phyloP scores from a whole-genome alignment of 371 early-diverging fungal species.

The Zychaea mexicana region DNA sequence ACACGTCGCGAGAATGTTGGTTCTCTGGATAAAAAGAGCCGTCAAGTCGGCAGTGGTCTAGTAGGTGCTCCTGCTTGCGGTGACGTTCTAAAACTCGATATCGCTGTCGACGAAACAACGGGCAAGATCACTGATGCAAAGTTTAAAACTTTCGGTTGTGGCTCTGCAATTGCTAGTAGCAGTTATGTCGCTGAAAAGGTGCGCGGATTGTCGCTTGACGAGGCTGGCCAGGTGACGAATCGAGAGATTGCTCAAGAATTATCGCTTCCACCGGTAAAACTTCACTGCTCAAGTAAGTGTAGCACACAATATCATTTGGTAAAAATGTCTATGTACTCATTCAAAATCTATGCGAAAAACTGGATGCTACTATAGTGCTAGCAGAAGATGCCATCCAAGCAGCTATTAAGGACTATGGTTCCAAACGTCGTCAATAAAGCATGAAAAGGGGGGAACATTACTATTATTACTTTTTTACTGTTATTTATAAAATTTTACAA shows the following conservation, averaged over 20 bases:
- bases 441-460: background rate
- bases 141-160: constrained; percentile 99
- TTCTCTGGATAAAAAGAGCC: constrained; percentile 81
- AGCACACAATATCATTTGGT: background rate
- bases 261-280: constrained; percentile 96
- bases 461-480: no score
- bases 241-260: constrained; percentile 97
- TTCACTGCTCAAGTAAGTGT: constrained; percentile 92
- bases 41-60: constrained; percentile 94
- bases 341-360: no score
- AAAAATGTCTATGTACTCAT: background rate
- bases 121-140: constrained; percentile 94
- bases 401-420: constrained; percentile 90
- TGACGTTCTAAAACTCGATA: constrained; percentile 96
- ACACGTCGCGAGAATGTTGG: constrained; percentile 96
- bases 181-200: constrained; percentile 93
- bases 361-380: constrained; percentile 90
- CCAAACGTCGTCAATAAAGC: constrained; percentile 42
- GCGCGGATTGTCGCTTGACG: constrained; percentile 88
- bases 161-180: constrained; percentile 96
- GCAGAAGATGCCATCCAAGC: constrained; percentile 99
- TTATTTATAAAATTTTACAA: background rate
- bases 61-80: constrained; percentile 99
- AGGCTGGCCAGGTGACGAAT: constrained; percentile 91
- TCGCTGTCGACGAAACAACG: constrained; percentile 60